Base-by-base conservation (phyloP, 164 flowering plant genomes). In the Aristolochia californica region DNA sequence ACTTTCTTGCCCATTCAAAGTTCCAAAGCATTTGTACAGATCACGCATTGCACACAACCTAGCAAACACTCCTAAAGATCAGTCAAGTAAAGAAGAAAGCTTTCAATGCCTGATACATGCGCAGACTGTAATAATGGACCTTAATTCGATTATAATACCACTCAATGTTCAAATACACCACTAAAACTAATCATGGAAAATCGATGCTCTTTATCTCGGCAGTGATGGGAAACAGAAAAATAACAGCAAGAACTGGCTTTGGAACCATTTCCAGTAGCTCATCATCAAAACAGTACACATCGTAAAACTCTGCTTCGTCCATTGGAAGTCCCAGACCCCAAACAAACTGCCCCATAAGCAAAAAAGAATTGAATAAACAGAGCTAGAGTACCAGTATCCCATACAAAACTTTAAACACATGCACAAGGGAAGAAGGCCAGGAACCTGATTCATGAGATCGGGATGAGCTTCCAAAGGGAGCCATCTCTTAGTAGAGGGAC, bases 391-490 rank as follows among this genome's bases (percentile, higher is more conserved):
- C 20, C 18, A 16, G 22, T 47, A 17, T n/a, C 50, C 22, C 18
- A 13, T 13, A 51, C 13, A 54, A 54, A 28, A 16, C 13, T 21
- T 15, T 15, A 57, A 57, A 57, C 26, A 5, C 14, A 9, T 40
- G 47, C 16, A 45, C 24, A 15, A 59, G 43, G 44, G 30, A 16
- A 24, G 18, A 13, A 47, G 30, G n/a, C 34, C 18, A 10, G 9
- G 53, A 48, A 83, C 99, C 97, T 94, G 97, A 64, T 94, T 94
- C 99, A 94, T 94, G 55, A 94, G 78, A 55, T 94, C 97, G 23
- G 99, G 99, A 57, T 94, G 90, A 15, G 99, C 95, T 84, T 94
- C 96, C 59, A 90, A 93, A 65, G 99, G 99, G 76, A 93, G 90
- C 99, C 99, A 89, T 63, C 75, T 74, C 72, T 93, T 93, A 13